A percentile compares a stretch with the other conserved stretches of the same genome.
These are phyloP conservation scores for Panicum hallii DNA, from an alignment of 202 grass and related monocot genomes.

Conservation along the genomic window DNA sequence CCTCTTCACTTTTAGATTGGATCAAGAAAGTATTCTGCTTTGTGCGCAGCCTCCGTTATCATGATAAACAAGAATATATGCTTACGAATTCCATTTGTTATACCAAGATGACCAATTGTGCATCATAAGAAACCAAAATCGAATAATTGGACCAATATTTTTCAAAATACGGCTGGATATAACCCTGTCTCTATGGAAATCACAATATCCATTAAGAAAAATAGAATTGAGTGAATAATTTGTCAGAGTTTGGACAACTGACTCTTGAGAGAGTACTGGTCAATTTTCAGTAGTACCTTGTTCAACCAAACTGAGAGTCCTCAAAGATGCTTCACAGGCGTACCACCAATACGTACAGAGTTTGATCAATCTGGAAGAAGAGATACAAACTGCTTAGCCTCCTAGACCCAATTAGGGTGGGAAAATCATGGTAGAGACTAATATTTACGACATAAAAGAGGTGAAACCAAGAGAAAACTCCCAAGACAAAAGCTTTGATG, in stretches of 20 bases:
- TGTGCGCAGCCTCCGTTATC: constrained; percentile 36
- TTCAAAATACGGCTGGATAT: constrained; percentile 15
- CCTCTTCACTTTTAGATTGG: constrained; percentile 65
- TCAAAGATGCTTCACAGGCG: constrained; percentile 14
- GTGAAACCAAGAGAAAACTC: constrained; percentile 35
- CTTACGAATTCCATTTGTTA: constrained; percentile 33
- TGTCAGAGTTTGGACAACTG: constrained; percentile 6
- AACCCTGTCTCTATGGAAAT: not conserved
- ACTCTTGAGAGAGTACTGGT: constrained; percentile 16
- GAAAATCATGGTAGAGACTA: not conserved
- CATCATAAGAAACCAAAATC: constrained; percentile 44
- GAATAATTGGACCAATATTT: constrained; percentile 36
- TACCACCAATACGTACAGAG: not conserved
- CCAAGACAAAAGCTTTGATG: constrained; percentile 26
- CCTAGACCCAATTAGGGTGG: not conserved
- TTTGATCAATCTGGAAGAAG: constrained; percentile 50
- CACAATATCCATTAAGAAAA: not conserved
- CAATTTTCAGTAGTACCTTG: constrained; percentile 47
- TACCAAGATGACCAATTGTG: constrained; percentile 36
- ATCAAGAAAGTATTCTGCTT: constrained; percentile 49
- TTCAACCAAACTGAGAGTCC: not conserved
- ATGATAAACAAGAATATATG: constrained; percentile 60
- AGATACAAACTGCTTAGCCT: constrained; percentile 48
- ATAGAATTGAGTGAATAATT: constrained; percentile 12
- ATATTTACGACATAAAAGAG: constrained; percentile 42